phyloP scores from a whole-genome alignment of 345 rosid species.

The Gossypium turneri region DNA sequence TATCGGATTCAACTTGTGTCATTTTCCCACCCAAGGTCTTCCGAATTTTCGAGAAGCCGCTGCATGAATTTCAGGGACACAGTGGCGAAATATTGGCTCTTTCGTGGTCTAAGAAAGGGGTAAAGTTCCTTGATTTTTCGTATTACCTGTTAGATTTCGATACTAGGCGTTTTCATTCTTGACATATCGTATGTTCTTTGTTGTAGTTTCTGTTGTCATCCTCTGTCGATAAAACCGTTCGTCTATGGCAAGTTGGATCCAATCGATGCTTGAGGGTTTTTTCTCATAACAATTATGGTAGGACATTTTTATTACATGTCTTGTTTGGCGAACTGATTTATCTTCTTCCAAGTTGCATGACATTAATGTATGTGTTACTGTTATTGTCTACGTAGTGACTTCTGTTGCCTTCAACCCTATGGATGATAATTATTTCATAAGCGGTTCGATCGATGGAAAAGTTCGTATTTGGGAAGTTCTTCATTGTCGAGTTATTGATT shows the following conservation, averaged over 20 bases:
- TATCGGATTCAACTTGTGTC: slow-evolving; percentile 46
- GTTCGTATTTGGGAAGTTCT: slow-evolving; percentile 64
- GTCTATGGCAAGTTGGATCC: slow-evolving; percentile 49
- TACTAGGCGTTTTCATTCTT: background rate
- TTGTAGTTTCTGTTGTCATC: slow-evolving; percentile 51
- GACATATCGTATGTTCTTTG: background rate
- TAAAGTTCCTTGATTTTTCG: slow-evolving; percentile 9
- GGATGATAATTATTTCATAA: slow-evolving; percentile 46
- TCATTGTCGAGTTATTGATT: slow-evolving; percentile 44
- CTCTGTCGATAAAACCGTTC: slow-evolving; percentile 51
- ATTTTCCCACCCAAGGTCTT: slow-evolving; percentile 52
- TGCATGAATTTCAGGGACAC: slow-evolving; percentile 59
- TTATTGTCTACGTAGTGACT: slow-evolving; percentile 36
- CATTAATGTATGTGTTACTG: background rate
- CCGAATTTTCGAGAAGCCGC: slow-evolving; percentile 44
- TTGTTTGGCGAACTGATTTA: background rate
- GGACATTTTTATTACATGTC: background rate
- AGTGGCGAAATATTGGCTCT: slow-evolving; percentile 54
- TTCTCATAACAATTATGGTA: slow-evolving; percentile 53
- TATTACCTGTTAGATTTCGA: background rate
- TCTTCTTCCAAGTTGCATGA: background rate
- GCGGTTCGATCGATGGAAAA: slow-evolving; percentile 52
- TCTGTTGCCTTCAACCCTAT: slow-evolving; percentile 46
- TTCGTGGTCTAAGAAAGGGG: slow-evolving; percentile 67
- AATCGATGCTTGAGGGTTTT: slow-evolving; percentile 42